These are phyloP conservation scores for Neophaeococcomyces mojaviensis DNA, from an alignment of 2,329 filamentous ascomycete genomes.

Conservation along the genomic window DNA sequence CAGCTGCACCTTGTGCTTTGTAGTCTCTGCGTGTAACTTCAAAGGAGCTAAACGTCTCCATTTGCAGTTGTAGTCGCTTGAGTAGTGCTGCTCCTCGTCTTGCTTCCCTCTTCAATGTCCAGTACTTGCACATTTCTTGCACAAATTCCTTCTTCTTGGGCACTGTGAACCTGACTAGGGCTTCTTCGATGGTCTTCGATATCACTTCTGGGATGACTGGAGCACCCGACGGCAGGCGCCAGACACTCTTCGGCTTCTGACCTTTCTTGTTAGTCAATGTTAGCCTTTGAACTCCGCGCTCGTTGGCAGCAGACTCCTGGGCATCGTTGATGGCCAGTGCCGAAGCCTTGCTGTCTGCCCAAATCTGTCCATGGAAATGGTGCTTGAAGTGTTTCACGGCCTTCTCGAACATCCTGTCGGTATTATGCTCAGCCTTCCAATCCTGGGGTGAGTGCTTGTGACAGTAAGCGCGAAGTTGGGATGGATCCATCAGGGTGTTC, in stretches of 20 bases:
- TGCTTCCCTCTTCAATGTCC: constrained; percentile 93
- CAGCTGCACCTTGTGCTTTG: constrained; percentile 83
- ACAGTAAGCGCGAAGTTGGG: constrained; percentile 87
- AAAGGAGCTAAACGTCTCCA: constrained; percentile 96
- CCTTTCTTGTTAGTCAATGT: constrained; percentile 52
- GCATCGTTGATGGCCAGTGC: constrained; percentile 70
- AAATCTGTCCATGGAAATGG: constrained; percentile 80
- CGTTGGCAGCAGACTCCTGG: constrained; percentile 45
- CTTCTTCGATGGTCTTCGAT: constrained; percentile 75
- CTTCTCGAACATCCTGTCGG: constrained; percentile 69
- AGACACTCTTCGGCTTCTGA: constrained; percentile 58
- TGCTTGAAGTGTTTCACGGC: constrained; percentile 85
- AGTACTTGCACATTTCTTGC: constrained; percentile 89
- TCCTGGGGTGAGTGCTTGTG: constrained; percentile 89
- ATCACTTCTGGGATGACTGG: constrained; percentile 88
- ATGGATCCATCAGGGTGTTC: constrained; percentile 68
- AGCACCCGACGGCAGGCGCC: constrained; percentile 90
- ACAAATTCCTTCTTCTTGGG: constrained; percentile 77
- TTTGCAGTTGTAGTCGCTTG: constrained; percentile 86
- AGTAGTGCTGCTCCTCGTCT: constrained; percentile 83
- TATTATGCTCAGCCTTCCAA: constrained; percentile 78
- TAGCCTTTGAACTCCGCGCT: constrained; percentile 46
- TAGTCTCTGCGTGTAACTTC: constrained; percentile 94
- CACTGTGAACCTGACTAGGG: constrained; percentile 73
- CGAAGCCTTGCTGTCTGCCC: constrained; percentile 82